A percentile compares a stretch with the other conserved stretches of the same genome.
Evolutionary conservation across 2,329 filamentous ascomycete species (phyloP).

Genomic region (Amesomyces nigricolor): DNA sequence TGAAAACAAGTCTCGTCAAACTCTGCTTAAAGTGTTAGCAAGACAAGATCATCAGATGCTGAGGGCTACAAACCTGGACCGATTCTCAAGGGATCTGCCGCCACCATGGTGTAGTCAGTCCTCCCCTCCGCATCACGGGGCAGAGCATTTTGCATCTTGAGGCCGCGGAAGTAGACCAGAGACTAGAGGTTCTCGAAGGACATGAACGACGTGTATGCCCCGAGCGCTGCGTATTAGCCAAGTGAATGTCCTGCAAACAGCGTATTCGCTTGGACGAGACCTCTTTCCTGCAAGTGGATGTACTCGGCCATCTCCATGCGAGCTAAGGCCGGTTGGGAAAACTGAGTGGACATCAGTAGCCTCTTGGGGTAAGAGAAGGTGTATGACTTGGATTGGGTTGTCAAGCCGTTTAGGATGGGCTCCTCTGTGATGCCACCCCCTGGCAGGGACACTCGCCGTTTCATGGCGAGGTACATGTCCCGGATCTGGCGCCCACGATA

Average conservation of each 20-base stretch:
- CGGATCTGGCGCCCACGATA: slow-evolving; percentile 92
- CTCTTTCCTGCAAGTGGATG: slow-evolving; percentile 95
- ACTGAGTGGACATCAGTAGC: slow-evolving; percentile 90
- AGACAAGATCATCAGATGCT: slow-evolving; percentile 61
- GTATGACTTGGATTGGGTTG: slow-evolving; percentile 63
- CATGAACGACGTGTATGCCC: not conserved
- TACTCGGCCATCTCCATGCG: slow-evolving; percentile 42
- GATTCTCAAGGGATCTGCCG: slow-evolving; percentile 93
- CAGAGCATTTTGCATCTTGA: slow-evolving; percentile 97
- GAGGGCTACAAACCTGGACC: slow-evolving; percentile 93
- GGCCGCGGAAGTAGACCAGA: slow-evolving; percentile 46
- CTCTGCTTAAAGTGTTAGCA: not conserved
- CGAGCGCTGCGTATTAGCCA: slow-evolving; percentile 84
- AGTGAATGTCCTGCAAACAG: slow-evolving; percentile 89
- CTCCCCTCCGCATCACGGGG: slow-evolving; percentile 87
- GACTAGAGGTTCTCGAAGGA: not conserved
- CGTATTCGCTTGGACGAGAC: slow-evolving; percentile 83
- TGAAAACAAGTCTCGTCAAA: not conserved
- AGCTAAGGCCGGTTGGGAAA: slow-evolving; percentile 61
- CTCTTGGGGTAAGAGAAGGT: slow-evolving; percentile 92
- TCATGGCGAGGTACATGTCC: slow-evolving; percentile 99
- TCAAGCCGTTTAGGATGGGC: slow-evolving; percentile 97
- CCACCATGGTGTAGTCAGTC: slow-evolving; percentile 98
- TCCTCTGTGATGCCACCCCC: slow-evolving; percentile 91
- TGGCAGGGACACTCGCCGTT: slow-evolving; percentile 84